phyloP scores from a whole-genome alignment of 2,329 filamentous ascomycete genomes.

The Botryosphaeria dothidea region DNA sequence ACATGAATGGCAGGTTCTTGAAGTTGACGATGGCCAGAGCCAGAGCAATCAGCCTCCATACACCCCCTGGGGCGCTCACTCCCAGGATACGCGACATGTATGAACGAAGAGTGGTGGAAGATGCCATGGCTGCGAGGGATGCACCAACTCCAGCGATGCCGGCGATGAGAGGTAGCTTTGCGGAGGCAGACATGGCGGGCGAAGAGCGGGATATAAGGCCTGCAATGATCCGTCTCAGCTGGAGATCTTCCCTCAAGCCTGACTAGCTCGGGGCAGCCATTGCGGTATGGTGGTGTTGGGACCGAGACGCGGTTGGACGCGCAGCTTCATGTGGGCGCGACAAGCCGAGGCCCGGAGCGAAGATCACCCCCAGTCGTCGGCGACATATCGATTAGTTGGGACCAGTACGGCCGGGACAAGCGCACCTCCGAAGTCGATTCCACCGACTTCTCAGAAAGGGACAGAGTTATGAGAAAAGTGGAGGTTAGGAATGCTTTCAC shows the following conservation, averaged over 20 bases:
- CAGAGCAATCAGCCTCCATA: slow-evolving; percentile 37
- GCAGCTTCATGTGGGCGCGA: not conserved
- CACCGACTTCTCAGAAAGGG: too few species aligned
- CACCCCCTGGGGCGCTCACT: slow-evolving; percentile 32
- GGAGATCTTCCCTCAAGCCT: not conserved
- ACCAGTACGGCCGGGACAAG: not conserved
- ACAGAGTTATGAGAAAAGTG: too few species aligned
- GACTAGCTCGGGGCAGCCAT: not conserved
- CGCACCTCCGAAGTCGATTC: too few species aligned
- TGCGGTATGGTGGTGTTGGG: not conserved
- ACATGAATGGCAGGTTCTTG: slow-evolving; percentile 73
- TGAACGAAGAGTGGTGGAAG: slow-evolving; percentile 26
- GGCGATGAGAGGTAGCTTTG: not conserved
- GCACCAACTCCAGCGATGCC: slow-evolving; percentile 16
- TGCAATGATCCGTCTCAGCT: not conserved
- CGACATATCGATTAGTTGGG: too few species aligned
- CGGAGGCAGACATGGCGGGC: not conserved
- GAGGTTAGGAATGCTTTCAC: too few species aligned
- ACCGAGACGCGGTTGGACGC: not conserved
- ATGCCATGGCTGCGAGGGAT: slow-evolving; percentile 27
- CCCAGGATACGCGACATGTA: slow-evolving; percentile 30
- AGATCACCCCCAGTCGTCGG: not conserved
- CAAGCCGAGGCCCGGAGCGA: not conserved
- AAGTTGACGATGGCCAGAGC: slow-evolving; percentile 56
- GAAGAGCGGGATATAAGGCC: not conserved